Conservation (phyloP, 139 green algal species). For the Volvox africanus region DNA sequence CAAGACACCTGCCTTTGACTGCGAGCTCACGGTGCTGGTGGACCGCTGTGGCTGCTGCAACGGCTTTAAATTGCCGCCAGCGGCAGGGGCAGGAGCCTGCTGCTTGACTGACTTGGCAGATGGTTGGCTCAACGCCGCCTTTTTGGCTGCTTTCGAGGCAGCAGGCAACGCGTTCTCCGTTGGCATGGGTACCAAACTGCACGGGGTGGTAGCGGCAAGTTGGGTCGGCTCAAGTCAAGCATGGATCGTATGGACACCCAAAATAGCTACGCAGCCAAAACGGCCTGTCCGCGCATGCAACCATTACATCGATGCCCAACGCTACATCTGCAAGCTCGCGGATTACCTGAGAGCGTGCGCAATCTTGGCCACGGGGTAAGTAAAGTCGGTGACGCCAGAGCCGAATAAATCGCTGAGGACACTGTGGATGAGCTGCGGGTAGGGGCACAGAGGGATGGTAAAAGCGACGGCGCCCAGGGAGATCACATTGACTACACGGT, state of each 20-base stretch:
- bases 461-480: too few relatives aligned
- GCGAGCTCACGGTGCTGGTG: neutral
- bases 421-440: conserved; percentile 18
- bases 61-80: neutral
- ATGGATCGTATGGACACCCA: too few relatives aligned
- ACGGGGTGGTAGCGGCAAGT: neutral
- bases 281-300: too few relatives aligned
- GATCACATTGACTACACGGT: too few relatives aligned
- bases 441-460: too few relatives aligned
- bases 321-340: too few relatives aligned
- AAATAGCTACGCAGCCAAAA: too few relatives aligned
- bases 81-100: neutral
- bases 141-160: neutral
- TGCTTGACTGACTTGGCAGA: neutral
- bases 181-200: conserved; percentile 38
- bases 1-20: neutral
- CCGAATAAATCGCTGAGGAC: conserved; percentile 25
- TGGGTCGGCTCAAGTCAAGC: too few relatives aligned
- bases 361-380: conserved; percentile 18
- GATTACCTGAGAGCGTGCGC: conserved; percentile 15
- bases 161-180: neutral
- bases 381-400: neutral
- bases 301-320: too few relatives aligned
- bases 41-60: neutral
- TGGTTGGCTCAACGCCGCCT: neutral